Evolutionary conservation across 2,329 filamentous ascomycete species (phyloP).

Genomic region (Mollisia scopiformis): DNA sequence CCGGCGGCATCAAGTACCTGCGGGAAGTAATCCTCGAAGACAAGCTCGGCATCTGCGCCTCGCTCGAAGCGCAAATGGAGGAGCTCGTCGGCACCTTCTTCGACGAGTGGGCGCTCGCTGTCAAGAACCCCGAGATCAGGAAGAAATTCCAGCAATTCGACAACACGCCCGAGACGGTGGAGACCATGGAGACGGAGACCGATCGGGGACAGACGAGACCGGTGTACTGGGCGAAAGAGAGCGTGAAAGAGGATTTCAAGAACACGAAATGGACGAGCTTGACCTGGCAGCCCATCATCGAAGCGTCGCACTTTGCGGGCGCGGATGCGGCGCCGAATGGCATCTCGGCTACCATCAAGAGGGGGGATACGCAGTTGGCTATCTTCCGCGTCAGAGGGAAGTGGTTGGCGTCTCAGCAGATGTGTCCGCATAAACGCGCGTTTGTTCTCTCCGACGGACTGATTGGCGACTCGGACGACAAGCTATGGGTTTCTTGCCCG

Average conservation of each 20-base stretch:
- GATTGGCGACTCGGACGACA: constrained; percentile 62
- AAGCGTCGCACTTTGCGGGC: constrained; percentile 67
- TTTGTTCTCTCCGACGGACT: constrained; percentile 89
- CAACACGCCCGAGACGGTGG: constrained; percentile 74
- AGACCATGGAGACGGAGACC: constrained; percentile 69
- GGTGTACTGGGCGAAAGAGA: constrained; percentile 74
- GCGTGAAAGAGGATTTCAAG: constrained; percentile 72
- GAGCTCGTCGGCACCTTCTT: constrained; percentile 83
- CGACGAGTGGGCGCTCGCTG: constrained; percentile 88
- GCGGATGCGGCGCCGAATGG: constrained; percentile 68
- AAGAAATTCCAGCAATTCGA: constrained; percentile 80
- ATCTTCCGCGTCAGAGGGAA: constrained; percentile 81
- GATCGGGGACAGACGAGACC: constrained; percentile 78
- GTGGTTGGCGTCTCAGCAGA: constrained; percentile 88
- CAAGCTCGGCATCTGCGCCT: constrained; percentile 81
- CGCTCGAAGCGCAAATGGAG: constrained; percentile 86
- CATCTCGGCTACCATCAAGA: constrained; percentile 77
- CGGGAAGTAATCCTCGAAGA: constrained; percentile 83
- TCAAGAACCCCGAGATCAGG: constrained; percentile 68
- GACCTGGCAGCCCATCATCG: constrained; percentile 80
- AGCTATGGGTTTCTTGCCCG: constrained; percentile 86
- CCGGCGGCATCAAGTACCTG: constrained; percentile 82
- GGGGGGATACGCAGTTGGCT: constrained; percentile 86
- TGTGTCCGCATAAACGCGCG: constrained; percentile 91
- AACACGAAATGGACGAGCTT: constrained; percentile 66